phyloP scores from a whole-genome alignment of 2,329 filamentous ascomycete genomes.

The Nannizzia gypsea region DNA sequence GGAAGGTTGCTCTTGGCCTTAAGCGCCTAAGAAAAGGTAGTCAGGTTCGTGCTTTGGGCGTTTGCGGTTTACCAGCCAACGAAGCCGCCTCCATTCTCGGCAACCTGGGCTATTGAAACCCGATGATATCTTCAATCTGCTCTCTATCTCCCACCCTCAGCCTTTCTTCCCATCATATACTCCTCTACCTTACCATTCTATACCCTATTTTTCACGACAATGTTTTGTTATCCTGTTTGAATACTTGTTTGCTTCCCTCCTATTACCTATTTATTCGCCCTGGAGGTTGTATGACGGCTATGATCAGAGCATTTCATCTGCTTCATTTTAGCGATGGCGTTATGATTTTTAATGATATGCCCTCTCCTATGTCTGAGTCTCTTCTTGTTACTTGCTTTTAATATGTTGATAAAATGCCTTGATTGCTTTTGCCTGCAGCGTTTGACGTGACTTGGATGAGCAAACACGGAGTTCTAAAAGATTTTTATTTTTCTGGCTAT shows the following conservation, averaged over 20 bases:
- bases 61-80: constrained; percentile 40
- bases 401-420: neutral
- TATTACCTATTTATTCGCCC: neutral
- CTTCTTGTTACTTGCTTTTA: neutral
- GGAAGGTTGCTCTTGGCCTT: constrained; percentile 51
- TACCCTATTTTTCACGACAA: neutral
- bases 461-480: neutral
- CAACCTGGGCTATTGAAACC: constrained; percentile 26
- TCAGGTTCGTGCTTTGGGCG: constrained; percentile 44
- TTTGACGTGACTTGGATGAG: neutral
- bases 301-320: neutral
- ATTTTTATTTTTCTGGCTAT: neutral
- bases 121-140: neutral
- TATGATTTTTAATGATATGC: constrained; percentile 1
- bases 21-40: constrained; percentile 45
- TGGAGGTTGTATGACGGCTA: neutral
- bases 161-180: too few species aligned
- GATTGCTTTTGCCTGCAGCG: neutral
- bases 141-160: neutral
- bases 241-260: neutral
- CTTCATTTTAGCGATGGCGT: constrained; percentile 12
- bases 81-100: constrained; percentile 32
- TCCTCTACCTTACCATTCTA: neutral
- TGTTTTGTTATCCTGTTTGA: neutral
- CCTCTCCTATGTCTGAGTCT: neutral